Base-by-base conservation (phyloP, 352 stramenopile genomes). In the Phytophthora melonis region DNA sequence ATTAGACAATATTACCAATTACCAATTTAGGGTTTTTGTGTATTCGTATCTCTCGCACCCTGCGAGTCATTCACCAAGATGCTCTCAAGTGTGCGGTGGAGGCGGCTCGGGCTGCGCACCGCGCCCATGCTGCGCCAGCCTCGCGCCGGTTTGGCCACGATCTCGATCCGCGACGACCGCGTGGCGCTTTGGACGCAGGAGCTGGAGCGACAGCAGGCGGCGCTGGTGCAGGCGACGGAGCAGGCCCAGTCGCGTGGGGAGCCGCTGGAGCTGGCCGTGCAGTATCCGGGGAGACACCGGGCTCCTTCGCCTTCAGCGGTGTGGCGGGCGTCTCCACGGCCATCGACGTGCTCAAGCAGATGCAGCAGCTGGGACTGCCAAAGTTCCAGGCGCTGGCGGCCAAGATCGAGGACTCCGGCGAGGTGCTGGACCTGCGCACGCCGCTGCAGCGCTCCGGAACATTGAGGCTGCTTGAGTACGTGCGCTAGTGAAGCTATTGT, bases 381-480 rank as follows among this genome's bases (percentile, higher is more conserved):
- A 92, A 92, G 68, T 74, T 90, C 50, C 81, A 90, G 65, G 84
- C 83, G 27, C 72, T 94, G 30, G 87, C 80, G 2, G 73, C 82
- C 27, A 77, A 84, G 71, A 70, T 79, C 23, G 63, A 88, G 23
- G 78, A 67, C 70, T 76, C 58, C 13, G 75, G 68, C 30, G 67
- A 84, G n/a, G 45, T 92, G 1, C 61, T 93, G 30, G 87, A 94
- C 58, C 70, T 93, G 49, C 79, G 83, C 41, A 47, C 80, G 10
- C 76, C 84, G 3, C 62, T 94, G 43, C 62, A 88, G 27, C 57
- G 49, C 32, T 88, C 86, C 5, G 90, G 84, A 39, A 32, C 72
- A 8, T 63, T 94, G 34, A 59, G 78, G 30, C 71, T 93, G 41
- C 85, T 94, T n/a, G 87, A 94, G 87, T 94, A 78, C 53, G 81